Evolutionary conservation across 202 grass and related monocot genomes (phyloP).

Genomic region (Zoysia matrella): DNA sequence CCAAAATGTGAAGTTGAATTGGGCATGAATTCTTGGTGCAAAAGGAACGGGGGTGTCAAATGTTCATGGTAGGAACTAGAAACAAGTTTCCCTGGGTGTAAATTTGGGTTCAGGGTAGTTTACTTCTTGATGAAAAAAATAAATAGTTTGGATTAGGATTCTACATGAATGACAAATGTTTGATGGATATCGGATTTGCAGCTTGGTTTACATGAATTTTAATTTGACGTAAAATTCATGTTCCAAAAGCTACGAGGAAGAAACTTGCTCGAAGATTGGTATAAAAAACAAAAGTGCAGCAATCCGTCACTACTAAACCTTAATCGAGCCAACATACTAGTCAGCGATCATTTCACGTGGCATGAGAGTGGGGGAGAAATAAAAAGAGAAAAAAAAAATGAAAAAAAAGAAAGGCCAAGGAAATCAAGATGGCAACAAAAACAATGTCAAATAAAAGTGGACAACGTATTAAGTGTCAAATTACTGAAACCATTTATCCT

Average conservation of each 20-base stretch:
- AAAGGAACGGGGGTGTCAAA: slow-evolving; percentile 11
- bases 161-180: background rate
- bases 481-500: too few species aligned
- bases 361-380: too few species aligned
- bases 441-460: too few species aligned
- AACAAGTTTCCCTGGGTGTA: slow-evolving; percentile 28
- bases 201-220: background rate
- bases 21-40: background rate
- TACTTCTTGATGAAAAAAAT: slow-evolving; percentile 6
- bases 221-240: background rate
- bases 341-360: too few species aligned
- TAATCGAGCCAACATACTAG: too few species aligned
- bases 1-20: slow-evolving; percentile 13
- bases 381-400: too few species aligned
- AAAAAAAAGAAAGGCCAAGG: too few species aligned
- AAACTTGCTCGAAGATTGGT: background rate
- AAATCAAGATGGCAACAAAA: too few species aligned
- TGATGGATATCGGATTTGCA: slow-evolving; percentile 3
- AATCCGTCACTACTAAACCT: background rate
- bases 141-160: slow-evolving; percentile 26
- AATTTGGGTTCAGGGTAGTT: slow-evolving; percentile 35
- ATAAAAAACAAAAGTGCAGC: background rate
- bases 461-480: too few species aligned
- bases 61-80: slow-evolving; percentile 27
- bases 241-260: background rate